Base-by-base conservation (phyloP, 2,329 filamentous ascomycete species). In the Didymella pomorum region DNA sequence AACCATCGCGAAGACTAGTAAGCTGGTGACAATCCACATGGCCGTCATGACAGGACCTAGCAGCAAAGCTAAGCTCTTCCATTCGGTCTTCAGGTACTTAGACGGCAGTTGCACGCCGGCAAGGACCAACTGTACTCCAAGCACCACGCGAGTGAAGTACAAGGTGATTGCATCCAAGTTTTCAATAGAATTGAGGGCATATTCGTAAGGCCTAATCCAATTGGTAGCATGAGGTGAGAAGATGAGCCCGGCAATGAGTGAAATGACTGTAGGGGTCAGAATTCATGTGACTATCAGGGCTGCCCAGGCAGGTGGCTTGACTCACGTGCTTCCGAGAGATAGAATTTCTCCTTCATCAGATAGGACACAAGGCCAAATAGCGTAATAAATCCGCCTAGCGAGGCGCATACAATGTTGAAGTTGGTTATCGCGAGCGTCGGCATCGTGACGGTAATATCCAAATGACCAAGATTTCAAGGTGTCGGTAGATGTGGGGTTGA, bases 361-460 rank as follows among this genome's bases (percentile, higher is more conserved):
- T 93, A 96, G 0, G 92, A 97, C 0, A 97, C 92, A 42, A 97
- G 80, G 3, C 92, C 93, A 71, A 96, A 97, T n/a, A 96, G 67
- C 0, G 91, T 92, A 61, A 97, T 88, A 79, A 96, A 97, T 1
- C 91, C 93, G 14, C 93, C 93, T 12, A 96, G 78, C 8, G 91
- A 85, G 52, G 90, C 89, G 72, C 91, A 87, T 53, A 93, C 86
- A 64, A 95, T 90, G 78, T 96, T 96, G 82, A 96, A 96, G 75
- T 93, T 90, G 63, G 84, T 87, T 31, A 89, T 70, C 6, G 83
- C 83, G 42, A 93, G 80, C 42, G 81, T 86, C 60, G 86, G 86
- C 86, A 89, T 87, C 18, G 48, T 58, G 46, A n/a, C 21, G 12
- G 33, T 18, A 41, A 4, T 14, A 2, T 46, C 11, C 21, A 25